phyloP scores from a whole-genome alignment of 495 filamentous ascomycete genomes.

The Podospora pseudocomata region DNA sequence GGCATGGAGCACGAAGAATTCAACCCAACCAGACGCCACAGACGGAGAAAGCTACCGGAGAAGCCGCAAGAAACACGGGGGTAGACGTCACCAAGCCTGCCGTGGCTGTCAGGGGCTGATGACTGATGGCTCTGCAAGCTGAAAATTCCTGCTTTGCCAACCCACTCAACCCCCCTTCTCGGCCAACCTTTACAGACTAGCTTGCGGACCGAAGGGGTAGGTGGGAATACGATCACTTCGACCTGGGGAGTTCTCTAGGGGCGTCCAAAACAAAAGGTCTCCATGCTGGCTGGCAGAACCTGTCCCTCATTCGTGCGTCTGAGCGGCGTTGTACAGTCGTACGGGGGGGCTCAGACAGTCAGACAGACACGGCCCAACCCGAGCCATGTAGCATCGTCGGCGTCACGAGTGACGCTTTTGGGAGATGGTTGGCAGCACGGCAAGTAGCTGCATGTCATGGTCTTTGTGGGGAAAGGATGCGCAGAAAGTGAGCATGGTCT shows the following conservation, averaged over 20 bases:
- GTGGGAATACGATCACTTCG: constrained; percentile 4
- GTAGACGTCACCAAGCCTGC: not conserved
- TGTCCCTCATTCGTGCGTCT: constrained; percentile 16
- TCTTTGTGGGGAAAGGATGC: constrained; percentile 22
- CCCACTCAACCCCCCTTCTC: constrained; percentile 6
- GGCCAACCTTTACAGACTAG: constrained; percentile 6
- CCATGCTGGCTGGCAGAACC: not conserved
- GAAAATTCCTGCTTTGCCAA: constrained; percentile 1
- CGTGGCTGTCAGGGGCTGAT: not conserved
- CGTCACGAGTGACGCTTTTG: constrained; percentile 26
- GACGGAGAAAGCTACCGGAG: not conserved
- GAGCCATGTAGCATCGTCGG: constrained; percentile 27
- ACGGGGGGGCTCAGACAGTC: constrained; percentile 11
- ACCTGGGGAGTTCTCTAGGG: not conserved
- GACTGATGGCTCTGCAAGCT: constrained; percentile 10
- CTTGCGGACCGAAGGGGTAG: not conserved
- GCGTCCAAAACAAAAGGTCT: constrained; percentile 1
- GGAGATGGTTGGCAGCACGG: constrained; percentile 14
- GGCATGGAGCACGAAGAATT: not conserved
- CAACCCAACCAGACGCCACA: not conserved
- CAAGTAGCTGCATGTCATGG: constrained; percentile 10
- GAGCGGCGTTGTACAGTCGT: constrained; percentile 16
- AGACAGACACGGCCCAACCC: constrained; percentile 32
- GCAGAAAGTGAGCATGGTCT: constrained; percentile 20
- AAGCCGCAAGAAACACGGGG: not conserved